Percentiles rank a stretch among this genome's conserved stretches.
Conservation (phyloP, 2,329 filamentous ascomycete genomes). For the Stachybotrys echinatus region DNA sequence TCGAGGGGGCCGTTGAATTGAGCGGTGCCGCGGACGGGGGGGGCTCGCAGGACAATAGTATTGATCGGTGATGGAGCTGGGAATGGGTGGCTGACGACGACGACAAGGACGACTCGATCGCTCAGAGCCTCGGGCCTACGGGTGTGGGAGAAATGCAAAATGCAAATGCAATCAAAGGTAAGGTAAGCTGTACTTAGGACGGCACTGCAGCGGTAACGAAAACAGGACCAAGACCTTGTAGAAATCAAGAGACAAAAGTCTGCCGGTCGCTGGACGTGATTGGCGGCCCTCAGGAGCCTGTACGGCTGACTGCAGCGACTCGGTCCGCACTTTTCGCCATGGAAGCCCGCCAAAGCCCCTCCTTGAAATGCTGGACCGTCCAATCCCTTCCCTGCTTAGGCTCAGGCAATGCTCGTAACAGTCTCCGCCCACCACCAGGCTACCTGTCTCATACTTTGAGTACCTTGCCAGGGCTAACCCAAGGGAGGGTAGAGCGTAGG, state of each 20-base stretch:
- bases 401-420: not conserved
- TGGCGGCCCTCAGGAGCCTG: not conserved
- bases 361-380: not conserved
- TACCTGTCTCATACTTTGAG: not conserved
- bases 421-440: not conserved
- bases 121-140: no score
- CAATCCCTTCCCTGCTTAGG: not conserved
- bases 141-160: not conserved
- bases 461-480: no score
- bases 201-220: not conserved
- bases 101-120: not conserved
- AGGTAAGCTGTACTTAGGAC: not conserved
- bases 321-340: not conserved
- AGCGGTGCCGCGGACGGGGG: no score
- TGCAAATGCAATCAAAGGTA: not conserved
- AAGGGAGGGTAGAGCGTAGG: no score
- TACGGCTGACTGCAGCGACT: not conserved
- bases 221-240: not conserved
- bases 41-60: no score
- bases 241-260: not conserved
- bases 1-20: no score
- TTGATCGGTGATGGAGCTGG: no score
- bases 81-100: not conserved
- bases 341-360: not conserved
- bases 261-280: not conserved